A percentile compares a stretch with the other conserved stretches of the same genome.
Evolutionary conservation across 2,329 filamentous ascomycete species (phyloP).

Genomic region (Alternaria arbusti): DNA sequence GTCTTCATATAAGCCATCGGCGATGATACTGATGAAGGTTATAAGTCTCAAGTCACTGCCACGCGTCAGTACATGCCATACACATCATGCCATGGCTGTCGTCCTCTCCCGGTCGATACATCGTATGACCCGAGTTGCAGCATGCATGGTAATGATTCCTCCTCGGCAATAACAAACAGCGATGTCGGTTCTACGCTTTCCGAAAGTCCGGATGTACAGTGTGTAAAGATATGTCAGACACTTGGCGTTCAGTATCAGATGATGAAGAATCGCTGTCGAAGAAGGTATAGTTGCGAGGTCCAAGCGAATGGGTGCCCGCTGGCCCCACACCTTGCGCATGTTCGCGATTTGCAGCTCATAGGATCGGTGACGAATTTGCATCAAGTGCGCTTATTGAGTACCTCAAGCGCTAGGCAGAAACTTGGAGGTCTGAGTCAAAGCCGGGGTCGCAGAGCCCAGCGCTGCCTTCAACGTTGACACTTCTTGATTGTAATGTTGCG

Average conservation of each 20-base stretch:
- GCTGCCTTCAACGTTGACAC: slow-evolving; percentile 4
- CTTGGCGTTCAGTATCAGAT: slow-evolving; percentile 1
- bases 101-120: background rate
- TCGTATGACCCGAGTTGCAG: background rate
- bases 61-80: background rate
- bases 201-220: background rate
- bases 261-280: background rate
- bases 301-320: background rate
- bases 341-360: background rate
- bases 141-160: background rate
- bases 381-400: background rate
- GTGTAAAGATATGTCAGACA: background rate
- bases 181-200: background rate
- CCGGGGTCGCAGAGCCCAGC: slow-evolving; percentile 6
- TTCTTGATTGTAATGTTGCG: slow-evolving; percentile 10
- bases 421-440: slow-evolving; percentile 19
- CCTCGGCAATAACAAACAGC: background rate
- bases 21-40: background rate
- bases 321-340: background rate
- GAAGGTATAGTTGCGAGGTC: background rate
- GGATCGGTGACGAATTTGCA: background rate
- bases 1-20: background rate
- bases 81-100: background rate
- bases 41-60: background rate
- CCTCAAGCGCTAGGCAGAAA: slow-evolving; percentile 1